Conservation (phyloP, 139 green algal genomes). For the Volvox africanus region DNA sequence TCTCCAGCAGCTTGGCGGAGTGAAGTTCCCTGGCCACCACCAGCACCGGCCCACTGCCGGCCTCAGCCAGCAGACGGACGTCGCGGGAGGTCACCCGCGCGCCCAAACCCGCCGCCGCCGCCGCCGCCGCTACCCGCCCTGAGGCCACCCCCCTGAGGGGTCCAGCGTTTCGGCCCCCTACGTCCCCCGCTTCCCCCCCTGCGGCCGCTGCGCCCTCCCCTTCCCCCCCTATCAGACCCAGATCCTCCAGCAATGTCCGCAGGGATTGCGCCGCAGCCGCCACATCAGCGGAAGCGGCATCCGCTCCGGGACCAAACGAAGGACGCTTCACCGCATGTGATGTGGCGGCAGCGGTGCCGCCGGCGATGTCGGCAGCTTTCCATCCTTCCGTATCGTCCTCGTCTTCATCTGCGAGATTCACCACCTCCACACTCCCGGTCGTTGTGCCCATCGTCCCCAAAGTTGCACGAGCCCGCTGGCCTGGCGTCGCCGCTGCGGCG, state of each 20-base stretch:
- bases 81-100: slow-evolving; percentile 1
- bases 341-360: background rate
- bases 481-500: background rate
- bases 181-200: background rate
- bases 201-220: background rate
- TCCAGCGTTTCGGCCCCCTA: background rate
- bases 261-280: background rate
- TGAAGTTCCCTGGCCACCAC: slow-evolving; percentile 73
- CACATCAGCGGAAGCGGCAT: background rate
- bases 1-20: slow-evolving; percentile 63
- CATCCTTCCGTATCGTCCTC: background rate
- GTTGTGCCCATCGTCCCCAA: background rate
- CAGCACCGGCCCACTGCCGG: slow-evolving; percentile 59
- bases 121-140: background rate
- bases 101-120: background rate
- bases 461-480: no score
- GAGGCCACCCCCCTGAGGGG: background rate
- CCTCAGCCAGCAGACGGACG: slow-evolving; percentile 19
- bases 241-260: slow-evolving; percentile 10
- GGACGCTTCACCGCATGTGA: background rate
- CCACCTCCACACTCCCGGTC: background rate
- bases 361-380: background rate
- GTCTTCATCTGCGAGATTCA: background rate
- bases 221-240: slow-evolving; percentile 9
- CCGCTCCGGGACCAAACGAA: background rate